Base-by-base conservation (phyloP, 495 filamentous ascomycete genomes). In the Talaromyces stipitatus region DNA sequence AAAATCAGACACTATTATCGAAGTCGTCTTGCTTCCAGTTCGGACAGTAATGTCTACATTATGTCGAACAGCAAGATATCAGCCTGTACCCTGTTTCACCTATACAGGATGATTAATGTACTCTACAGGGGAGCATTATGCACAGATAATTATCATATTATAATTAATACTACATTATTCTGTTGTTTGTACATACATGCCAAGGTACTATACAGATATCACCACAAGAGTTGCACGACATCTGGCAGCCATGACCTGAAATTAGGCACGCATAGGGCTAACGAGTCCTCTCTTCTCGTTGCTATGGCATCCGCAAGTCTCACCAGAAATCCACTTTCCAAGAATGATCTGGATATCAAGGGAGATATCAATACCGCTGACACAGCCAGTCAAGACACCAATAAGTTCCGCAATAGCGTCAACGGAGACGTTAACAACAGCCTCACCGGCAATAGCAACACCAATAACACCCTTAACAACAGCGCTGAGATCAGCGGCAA, bases 311-410 rank as follows among this genome's bases (percentile, higher is more conserved):
- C 36, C 54, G 16, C 54, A 55, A 29, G 54, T 65, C 65, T 69
- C 69, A 57, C 74, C 74, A 47, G 66, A 72, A 61, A 74, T 64
- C 73, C 72, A 76, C 58, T 69, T 60, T 41, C 69, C 65, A 50
- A 77, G 66, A 60, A 76, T 74, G 24, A 70, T 24, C 38, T 61
- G 33, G 32, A 70, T 65, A 32, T 58, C 36, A 36, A 33, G 28
- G 57, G 58, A 58, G 47, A 70, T 65, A 51, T 74, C 65, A 46
- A 77, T 63, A 61, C 51, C 63, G 20, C 65, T 36, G 41, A 63
- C 62, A 43, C 72, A 72, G 63, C 68, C 63, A 20, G 54, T 45
- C 12, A 72, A 61, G 67, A 76, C 65, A 58, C 70, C 72, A 70
- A 70, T 66, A 12, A 77, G 62, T 62, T 77, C 67, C 47, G 72